Conservation (phyloP, 768 basidiomycete genomes). For the Hirschioporus abietinus region DNA sequence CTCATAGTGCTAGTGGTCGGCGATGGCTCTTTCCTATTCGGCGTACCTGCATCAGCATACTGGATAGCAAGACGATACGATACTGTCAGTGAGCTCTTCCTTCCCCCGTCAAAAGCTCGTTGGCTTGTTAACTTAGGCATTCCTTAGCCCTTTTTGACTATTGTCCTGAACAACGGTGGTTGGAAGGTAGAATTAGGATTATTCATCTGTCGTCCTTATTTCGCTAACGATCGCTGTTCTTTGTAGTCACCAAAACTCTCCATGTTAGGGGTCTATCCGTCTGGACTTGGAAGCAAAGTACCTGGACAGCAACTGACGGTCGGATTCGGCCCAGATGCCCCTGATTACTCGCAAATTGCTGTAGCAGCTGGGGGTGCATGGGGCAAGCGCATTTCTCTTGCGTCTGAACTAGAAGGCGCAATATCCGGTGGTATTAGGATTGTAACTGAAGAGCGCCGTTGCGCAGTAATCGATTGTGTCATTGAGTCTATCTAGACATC, state of each 20-base stretch:
- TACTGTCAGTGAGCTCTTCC: conserved; percentile 41
- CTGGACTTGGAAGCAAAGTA: conserved; percentile 40
- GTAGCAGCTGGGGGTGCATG: conserved; percentile 65
- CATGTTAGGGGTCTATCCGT: conserved; percentile 60
- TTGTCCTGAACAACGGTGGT: conserved; percentile 69
- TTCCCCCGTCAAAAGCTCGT: background rate
- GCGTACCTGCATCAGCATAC: conserved; percentile 58
- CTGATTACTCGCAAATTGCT: conserved; percentile 59
- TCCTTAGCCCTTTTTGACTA: conserved; percentile 59
- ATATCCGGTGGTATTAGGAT: conserved; percentile 47
- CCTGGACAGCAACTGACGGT: conserved; percentile 48
- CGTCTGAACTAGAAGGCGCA: conserved; percentile 26
- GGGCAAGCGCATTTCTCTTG: conserved; percentile 33
- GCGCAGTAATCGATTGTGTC: conserved; percentile 62
- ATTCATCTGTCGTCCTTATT: background rate
- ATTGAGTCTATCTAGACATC: conserved; percentile 34
- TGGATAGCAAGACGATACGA: conserved; percentile 71
- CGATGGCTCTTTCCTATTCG: conserved; percentile 66
- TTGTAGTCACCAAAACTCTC: conserved; percentile 54
- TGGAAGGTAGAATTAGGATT: conserved; percentile 45
- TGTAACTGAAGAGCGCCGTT: conserved; percentile 52
- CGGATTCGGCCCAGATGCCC: conserved; percentile 56
- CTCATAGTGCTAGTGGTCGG: conserved; percentile 57
- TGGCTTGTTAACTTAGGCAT: background rate
- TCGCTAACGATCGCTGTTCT: conserved; percentile 3